These are phyloP conservation scores for Lactarius sp. DNA, from an alignment of 768 basidiomycete species.

Conservation along the genomic window DNA sequence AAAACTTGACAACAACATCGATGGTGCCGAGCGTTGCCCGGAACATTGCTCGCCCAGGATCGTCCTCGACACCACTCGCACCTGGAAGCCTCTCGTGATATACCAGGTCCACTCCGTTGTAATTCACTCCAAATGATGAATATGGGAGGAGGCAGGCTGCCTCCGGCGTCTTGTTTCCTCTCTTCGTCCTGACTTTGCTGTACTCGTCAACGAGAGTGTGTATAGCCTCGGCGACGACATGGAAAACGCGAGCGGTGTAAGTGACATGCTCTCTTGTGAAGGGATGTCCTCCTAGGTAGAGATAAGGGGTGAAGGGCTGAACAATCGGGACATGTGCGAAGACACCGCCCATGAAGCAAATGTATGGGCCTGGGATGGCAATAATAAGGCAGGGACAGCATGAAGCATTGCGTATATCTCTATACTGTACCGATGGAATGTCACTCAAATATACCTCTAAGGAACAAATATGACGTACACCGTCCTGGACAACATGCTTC, in stretches of 20 bases:
- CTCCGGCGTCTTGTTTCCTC: neutral
- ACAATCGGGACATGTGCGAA: conserved; percentile 17
- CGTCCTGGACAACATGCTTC: neutral
- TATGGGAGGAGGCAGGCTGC: neutral
- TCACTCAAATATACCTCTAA: neutral
- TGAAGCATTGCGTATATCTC: neutral
- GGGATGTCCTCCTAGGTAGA: no score
- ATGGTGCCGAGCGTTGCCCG: neutral
- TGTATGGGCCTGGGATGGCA: conserved; percentile 18
- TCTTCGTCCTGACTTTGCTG: neutral
- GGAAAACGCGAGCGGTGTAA: neutral
- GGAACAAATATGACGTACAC: neutral
- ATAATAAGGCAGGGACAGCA: conserved; percentile 25
- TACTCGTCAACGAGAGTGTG: neutral
- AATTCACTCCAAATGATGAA: neutral
- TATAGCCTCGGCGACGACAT: no score
- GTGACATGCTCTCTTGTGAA: neutral
- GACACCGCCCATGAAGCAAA: conserved; percentile 20
- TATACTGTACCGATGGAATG: neutral
- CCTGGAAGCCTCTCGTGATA: neutral
- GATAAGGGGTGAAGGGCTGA: conserved; percentile 6
- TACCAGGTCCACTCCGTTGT: neutral
- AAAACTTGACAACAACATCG: no score
- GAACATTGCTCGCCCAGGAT: neutral
- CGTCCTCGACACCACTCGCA: neutral